Evolutionary conservation across 2,329 filamentous ascomycete genomes (phyloP), one percentile per base, ranked within the genome.

Genomic region (Aspergillus viridinutans): DNA sequence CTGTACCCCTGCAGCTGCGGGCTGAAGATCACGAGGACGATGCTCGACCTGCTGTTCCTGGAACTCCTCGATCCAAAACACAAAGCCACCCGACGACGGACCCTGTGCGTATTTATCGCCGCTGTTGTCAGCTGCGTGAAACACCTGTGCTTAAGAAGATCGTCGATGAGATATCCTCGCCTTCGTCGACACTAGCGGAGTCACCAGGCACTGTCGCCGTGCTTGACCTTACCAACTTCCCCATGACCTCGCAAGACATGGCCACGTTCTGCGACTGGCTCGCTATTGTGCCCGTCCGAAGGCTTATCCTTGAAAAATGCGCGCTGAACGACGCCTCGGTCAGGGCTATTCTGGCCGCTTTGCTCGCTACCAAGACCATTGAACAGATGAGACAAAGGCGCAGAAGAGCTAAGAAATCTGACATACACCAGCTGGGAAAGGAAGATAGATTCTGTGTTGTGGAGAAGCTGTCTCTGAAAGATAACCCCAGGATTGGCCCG

Each of bases 61-160:
- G 67, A 21, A 54, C 60, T 8, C 57, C 69, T 23, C 76, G 74
- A 29, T 75, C 82, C 0, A 83, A 77, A 60, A 78, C 82, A 17
- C 86, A 90, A 67, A 81, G 83, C 59, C 80, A 84, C 52, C 92
- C 93, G 0, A 97, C 93, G 0, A 96, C 89, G 1, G 94, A 97
- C 69, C 93, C 94, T 2, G 85, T 92, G 14, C 84, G 93, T 57
- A 96, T 99, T 67, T 99, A 99, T 73, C 85, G 93, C 63, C 83
- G 94, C 69, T 97, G 94, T 72, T 97, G 94, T 70, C 93, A 97
- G 70, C 78, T 99, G 29, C 85, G 94, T 57, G 94, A 97, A 75
- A 95, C 92, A 0, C 90, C 92, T 0, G 92, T 97, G 53, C 78
- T 97, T 21, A 96, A 95, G 73, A 90, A 90, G 67, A 89, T 99